Percentiles rank a stretch among this genome's conserved stretches.
Conservation (phyloP, 2,329 filamentous ascomycete genomes). For the Verruconis gallopava region DNA sequence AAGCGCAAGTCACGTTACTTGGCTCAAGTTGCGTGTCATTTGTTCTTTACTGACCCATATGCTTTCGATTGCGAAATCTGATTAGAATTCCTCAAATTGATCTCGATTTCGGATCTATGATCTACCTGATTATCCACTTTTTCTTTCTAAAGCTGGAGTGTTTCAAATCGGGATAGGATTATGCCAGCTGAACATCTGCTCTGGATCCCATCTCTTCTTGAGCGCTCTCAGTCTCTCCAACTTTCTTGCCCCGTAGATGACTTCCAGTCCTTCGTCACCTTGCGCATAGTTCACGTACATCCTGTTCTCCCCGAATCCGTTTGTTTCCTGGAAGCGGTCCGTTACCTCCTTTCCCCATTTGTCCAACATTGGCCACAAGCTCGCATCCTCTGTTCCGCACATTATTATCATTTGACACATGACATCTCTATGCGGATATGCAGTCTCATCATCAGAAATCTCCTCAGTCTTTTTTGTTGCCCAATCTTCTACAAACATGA, state of each 20-base stretch:
- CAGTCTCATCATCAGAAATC: constrained; percentile 9
- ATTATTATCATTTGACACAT: neutral
- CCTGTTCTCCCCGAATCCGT: constrained; percentile 13
- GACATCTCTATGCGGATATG: constrained; percentile 9
- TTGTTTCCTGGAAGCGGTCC: constrained; percentile 15
- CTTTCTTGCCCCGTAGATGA: constrained; percentile 22
- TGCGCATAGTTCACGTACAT: constrained; percentile 25
- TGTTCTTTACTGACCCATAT: too few relatives aligned
- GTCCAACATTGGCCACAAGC: constrained; percentile 1
- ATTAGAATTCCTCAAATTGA: too few relatives aligned
- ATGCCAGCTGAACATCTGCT: constrained; percentile 20
- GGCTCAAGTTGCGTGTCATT: too few relatives aligned
- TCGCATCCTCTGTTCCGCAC: neutral
- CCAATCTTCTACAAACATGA: neutral
- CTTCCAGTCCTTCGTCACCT: constrained; percentile 19
- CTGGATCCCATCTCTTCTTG: constrained; percentile 23
- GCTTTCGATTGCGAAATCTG: too few relatives aligned
- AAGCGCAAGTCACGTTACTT: too few relatives aligned
- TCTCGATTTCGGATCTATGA: too few relatives aligned
- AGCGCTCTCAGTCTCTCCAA: constrained; percentile 19
- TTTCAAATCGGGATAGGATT: constrained; percentile 16
- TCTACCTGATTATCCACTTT: too few relatives aligned
- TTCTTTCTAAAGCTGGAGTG: constrained; percentile 18
- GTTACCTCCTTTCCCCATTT: constrained; percentile 12
- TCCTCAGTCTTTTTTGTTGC: neutral